These are phyloP conservation scores for Mallotus nudiflorus DNA, from an alignment of 345 rosid genomes.

Conservation along the genomic window DNA sequence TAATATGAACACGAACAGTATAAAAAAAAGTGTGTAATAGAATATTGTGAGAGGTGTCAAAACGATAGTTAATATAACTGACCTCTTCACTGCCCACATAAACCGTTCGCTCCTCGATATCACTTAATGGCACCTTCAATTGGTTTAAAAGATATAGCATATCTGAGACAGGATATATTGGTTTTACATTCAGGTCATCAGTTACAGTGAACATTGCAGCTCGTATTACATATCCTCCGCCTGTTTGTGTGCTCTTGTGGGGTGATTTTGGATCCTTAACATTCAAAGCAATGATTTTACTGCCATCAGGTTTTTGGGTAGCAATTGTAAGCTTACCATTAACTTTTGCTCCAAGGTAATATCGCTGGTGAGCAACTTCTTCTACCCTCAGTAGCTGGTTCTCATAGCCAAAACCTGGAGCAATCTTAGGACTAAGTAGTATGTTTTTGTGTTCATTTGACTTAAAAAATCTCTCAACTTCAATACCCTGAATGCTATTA, in stretches of 20 bases:
- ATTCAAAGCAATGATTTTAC: not conserved
- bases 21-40: no score
- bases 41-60: no score
- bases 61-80: not conserved
- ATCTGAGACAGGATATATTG: constrained; percentile 8
- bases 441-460: not conserved
- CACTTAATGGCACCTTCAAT: constrained; percentile 21
- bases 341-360: not conserved
- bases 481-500: constrained; percentile 13
- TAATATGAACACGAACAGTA: no score
- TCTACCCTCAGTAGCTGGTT: constrained; percentile 12
- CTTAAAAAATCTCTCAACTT: constrained; percentile 8
- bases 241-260: not conserved
- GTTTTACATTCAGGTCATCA: constrained; percentile 18
- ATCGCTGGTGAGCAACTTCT: constrained; percentile 1
- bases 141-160: constrained; percentile 9
- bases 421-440: constrained; percentile 23
- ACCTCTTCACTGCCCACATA: constrained; percentile 22
- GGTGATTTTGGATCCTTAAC: constrained; percentile 5
- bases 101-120: constrained; percentile 14
- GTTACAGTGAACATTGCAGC: constrained; percentile 22
- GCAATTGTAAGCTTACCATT: no score
- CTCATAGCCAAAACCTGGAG: constrained; percentile 10
- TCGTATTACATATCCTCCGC: constrained; percentile 14
- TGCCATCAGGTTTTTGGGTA: no score